phyloP scores from a whole-genome alignment of 768 basidiomycete species.

The Rhodosporidiobolus sp. region DNA sequence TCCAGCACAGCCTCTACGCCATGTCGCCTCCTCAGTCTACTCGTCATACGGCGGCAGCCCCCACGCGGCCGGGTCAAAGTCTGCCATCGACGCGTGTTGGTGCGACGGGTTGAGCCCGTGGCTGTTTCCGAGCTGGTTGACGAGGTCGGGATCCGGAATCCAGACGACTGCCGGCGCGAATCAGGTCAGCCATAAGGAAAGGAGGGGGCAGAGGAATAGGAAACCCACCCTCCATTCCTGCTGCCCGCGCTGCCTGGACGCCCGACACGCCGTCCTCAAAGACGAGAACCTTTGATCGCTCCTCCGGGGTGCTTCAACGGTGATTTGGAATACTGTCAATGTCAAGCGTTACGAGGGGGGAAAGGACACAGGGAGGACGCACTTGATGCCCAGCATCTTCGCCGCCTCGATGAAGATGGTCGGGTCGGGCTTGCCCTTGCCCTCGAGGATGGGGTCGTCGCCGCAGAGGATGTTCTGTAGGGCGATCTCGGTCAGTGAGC shows the following conservation, averaged over 20 bases:
- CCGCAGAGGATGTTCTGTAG: constrained; percentile 66
- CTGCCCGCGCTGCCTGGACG: constrained; percentile 73
- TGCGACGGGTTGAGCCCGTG: constrained; percentile 52
- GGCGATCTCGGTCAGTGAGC: too few species aligned
- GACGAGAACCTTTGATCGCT: constrained; percentile 63
- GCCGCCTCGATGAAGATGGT: constrained; percentile 79
- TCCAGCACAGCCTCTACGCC: too few species aligned
- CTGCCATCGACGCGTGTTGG: constrained; percentile 56
- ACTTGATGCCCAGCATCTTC: constrained; percentile 53
- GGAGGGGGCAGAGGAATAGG: background rate
- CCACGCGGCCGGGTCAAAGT: constrained; percentile 78
- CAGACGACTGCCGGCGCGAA: constrained; percentile 70
- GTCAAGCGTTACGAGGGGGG: background rate
- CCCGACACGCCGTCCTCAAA: constrained; percentile 80
- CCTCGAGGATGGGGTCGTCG: constrained; percentile 56
- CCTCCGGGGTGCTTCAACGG: constrained; percentile 47
- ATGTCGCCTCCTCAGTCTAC: too few species aligned
- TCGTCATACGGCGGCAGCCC: constrained; percentile 67
- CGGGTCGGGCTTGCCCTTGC: constrained; percentile 70
- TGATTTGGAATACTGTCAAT: background rate
- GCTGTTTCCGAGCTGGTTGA: constrained; percentile 56
- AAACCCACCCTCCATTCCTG: constrained; percentile 74
- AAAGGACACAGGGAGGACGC: constrained; percentile 3
- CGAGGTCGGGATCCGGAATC: constrained; percentile 73
- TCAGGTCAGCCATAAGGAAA: too few species aligned